Conservation (phyloP, 2,329 filamentous ascomycete genomes). For the Stagonosporopsis tanaceti region DNA sequence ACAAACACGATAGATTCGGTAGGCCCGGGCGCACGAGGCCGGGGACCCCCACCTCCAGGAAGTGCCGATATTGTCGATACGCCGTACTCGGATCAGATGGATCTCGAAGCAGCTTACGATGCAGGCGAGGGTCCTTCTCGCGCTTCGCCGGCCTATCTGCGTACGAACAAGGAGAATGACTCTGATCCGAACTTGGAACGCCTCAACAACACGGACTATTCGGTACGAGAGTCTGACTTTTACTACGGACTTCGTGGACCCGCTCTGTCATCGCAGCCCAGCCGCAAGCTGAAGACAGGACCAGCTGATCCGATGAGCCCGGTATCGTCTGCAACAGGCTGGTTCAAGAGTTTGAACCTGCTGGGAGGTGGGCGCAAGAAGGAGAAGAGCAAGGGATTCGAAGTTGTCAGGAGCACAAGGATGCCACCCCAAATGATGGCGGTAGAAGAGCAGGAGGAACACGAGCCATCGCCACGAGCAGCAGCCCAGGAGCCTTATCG, state of each 20-base stretch:
- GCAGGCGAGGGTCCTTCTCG: constrained; percentile 47
- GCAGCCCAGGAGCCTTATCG: constrained; percentile 57
- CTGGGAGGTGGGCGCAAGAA: constrained; percentile 86
- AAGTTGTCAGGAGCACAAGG: constrained; percentile 89
- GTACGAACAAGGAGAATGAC: constrained; percentile 53
- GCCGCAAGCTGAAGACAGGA: constrained; percentile 87
- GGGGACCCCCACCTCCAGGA: constrained; percentile 51
- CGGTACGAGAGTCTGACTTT: constrained; percentile 93
- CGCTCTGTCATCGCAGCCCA: constrained; percentile 80
- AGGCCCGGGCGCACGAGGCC: constrained; percentile 56
- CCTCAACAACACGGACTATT: constrained; percentile 78
- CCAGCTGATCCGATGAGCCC: constrained; percentile 94
- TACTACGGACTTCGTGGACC: constrained; percentile 94
- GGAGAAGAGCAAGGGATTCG: constrained; percentile 95
- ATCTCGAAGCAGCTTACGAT: constrained; percentile 42
- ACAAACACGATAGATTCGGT: constrained; percentile 64
- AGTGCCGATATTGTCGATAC: constrained; percentile 58
- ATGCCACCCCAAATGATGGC: constrained; percentile 78
- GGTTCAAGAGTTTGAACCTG: constrained; percentile 73
- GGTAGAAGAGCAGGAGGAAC: constrained; percentile 67
- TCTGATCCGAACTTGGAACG: constrained; percentile 64
- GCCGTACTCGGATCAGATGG: constrained; percentile 55
- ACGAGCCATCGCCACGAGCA: constrained; percentile 28
- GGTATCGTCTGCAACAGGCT: constrained; percentile 86
- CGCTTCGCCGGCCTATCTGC: constrained; percentile 60